A percentile compares a stretch with the other conserved stretches of the same genome.
Conservation (phyloP, 2,329 filamentous ascomycete genomes). For the Aspergillus sp. region DNA sequence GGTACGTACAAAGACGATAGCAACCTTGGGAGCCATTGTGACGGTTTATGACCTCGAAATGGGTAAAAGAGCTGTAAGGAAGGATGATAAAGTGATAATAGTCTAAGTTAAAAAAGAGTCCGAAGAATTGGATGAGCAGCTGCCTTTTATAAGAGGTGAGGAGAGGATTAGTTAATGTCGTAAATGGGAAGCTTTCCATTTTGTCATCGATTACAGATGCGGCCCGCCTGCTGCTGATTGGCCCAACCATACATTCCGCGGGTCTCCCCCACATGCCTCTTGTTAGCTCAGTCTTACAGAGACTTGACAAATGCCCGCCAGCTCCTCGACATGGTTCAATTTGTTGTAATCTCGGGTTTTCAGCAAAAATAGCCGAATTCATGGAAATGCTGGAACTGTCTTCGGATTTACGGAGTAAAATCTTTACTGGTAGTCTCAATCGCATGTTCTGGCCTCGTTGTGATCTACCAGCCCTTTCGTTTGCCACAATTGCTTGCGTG, state of each 20-base stretch:
- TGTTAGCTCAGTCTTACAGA: constrained; percentile 34
- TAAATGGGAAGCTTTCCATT: not conserved
- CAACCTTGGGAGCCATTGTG: constrained; percentile 86
- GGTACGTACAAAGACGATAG: constrained; percentile 76
- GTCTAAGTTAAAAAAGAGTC: not conserved
- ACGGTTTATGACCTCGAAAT: constrained; percentile 12
- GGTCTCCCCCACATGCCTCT: not conserved
- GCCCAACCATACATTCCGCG: not conserved
- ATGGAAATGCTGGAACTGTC: not conserved
- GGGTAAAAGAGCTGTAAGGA: not conserved
- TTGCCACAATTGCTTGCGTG: not conserved
- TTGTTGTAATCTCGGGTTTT: too few relatives aligned
- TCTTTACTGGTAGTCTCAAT: not conserved
- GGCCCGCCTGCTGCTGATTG: constrained; percentile 1
- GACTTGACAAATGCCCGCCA: constrained; percentile 30
- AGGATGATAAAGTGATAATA: not conserved
- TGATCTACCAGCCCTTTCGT: not conserved
- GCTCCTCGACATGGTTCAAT: not conserved
- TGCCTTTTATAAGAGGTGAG: not conserved
- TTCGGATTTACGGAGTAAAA: not conserved
- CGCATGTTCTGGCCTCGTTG: not conserved
- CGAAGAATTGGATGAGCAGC: not conserved
- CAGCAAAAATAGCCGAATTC: too few relatives aligned
- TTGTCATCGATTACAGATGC: constrained; percentile 31
- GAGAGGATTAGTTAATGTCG: not conserved